phyloP scores from a whole-genome alignment of 2,329 filamentous ascomycete species.

The Madurella fahalii region DNA sequence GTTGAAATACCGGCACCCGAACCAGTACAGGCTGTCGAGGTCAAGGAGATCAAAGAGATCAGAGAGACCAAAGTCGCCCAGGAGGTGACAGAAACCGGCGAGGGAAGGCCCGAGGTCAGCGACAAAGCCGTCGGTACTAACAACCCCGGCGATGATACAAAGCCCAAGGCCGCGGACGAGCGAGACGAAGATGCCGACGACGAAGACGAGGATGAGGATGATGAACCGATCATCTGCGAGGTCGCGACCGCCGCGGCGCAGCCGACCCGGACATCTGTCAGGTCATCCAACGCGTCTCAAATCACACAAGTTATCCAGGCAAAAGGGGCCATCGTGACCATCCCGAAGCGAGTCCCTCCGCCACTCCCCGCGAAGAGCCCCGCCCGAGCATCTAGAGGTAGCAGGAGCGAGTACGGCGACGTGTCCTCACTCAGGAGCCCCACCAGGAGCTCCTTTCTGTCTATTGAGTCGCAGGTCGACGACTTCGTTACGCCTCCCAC shows the following conservation, averaged over 20 bases:
- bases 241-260: constrained; percentile 55
- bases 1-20: constrained; percentile 6
- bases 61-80: constrained; percentile 3
- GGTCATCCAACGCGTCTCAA: constrained; percentile 62
- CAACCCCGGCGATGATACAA: not conserved
- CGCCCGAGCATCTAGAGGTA: constrained; percentile 53
- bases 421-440: constrained; percentile 49
- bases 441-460: constrained; percentile 46
- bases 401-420: constrained; percentile 58
- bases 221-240: constrained; percentile 67
- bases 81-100: not conserved
- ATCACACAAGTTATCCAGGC: constrained; percentile 64
- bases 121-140: not conserved
- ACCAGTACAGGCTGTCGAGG: not conserved
- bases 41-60: not conserved
- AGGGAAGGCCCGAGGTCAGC: not conserved
- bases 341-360: constrained; percentile 74
- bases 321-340: constrained; percentile 77
- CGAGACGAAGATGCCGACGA: constrained; percentile 41
- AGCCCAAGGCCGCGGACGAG: constrained; percentile 25
- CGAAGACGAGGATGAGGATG: constrained; percentile 48
- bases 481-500: constrained; percentile 4
- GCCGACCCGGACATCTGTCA: constrained; percentile 53
- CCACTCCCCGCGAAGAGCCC: constrained; percentile 75
- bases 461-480: constrained; percentile 19